Base-by-base conservation (phyloP, 768 basidiomycete genomes). In the Mycena chlorophos region DNA sequence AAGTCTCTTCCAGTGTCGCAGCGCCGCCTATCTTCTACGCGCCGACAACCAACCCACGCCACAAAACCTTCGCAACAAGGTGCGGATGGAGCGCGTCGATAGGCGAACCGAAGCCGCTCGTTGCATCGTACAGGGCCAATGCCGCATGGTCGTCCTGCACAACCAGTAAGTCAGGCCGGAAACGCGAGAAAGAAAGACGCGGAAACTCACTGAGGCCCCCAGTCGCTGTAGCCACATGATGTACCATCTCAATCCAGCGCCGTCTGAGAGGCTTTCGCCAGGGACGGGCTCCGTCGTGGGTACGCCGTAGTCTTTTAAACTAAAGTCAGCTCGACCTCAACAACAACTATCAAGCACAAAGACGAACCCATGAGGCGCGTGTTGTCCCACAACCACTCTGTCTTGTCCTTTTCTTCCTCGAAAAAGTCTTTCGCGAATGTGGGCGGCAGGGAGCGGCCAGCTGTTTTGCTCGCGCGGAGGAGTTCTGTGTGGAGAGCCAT, bases 381-480 rank as follows among this genome's bases (percentile, higher is more conserved):
- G 17, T 52, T 54, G 42, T 57, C 40, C 57, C n/a, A n/a, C n/a
- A n/a, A n/a, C n/a, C n/a, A n/a, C n/a, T n/a, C n/a, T n/a, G n/a
- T n/a, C n/a, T n/a, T 63, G 23, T 52, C 31, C 25, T 31, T 52
- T 10, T 53, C 50, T 28, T 55, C 51, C 2, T 39, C 37, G 49
- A 63, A 63, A 38, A 63, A 63, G 17, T 56, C 45, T 31, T 49
- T 58, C 3, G 59, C 52, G 23, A 63, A 63, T 19, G 26, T 19
- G 3, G 40, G 10, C 17, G 59, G 53, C 8, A 59, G 50, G 29
- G 4, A n/a, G 29, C 22, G 5, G 5, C 37, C 23, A n/a, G 34
- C 17, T 26, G 22, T 4, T 17, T 42, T 13, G 49, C 30, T 6
- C 54, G 34, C 22, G 51, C 54, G 16, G 22, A 6, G 6, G 5